Percentiles rank a stretch among this genome's conserved stretches.
phyloP scores from a whole-genome alignment of 23 red algal genomes.

The Porphyridium purpureum region DNA sequence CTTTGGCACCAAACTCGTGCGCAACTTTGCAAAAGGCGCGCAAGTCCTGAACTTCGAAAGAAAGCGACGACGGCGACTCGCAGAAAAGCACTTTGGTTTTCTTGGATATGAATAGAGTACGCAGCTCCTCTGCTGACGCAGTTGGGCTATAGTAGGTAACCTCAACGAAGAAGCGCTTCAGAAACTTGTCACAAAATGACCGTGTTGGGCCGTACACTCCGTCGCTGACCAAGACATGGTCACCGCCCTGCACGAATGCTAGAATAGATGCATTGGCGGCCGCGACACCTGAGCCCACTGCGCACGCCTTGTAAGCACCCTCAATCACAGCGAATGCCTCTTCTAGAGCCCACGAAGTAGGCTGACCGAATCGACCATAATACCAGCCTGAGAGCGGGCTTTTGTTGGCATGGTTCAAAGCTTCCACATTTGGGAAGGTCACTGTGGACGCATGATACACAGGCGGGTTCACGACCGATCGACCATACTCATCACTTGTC shows the following conservation, averaged over 20 bases:
- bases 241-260: slow-evolving; percentile 73
- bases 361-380: slow-evolving; percentile 71
- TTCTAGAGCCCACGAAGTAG: slow-evolving; percentile 86
- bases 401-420: slow-evolving; percentile 64
- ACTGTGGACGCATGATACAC: slow-evolving; percentile 94
- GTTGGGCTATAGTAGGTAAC: slow-evolving; percentile 78
- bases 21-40: slow-evolving; percentile 39
- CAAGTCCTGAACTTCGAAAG: slow-evolving; percentile 87
- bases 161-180: slow-evolving; percentile 65
- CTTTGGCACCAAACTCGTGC: slow-evolving; percentile 37
- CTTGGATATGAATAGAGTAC: slow-evolving; percentile 14
- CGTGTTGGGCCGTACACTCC: slow-evolving; percentile 85
- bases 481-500: slow-evolving; percentile 74
- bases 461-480: slow-evolving; percentile 84
- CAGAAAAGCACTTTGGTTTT: slow-evolving; percentile 65
- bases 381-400: slow-evolving; percentile 31
- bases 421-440: slow-evolving; percentile 48
- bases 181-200: slow-evolving; percentile 67
- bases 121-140: slow-evolving; percentile 15
- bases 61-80: slow-evolving; percentile 69
- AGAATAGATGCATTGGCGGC: slow-evolving; percentile 74
- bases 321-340: slow-evolving; percentile 85
- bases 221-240: slow-evolving; percentile 87
- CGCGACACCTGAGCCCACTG: slow-evolving; percentile 68
- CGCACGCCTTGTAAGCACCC: slow-evolving; percentile 77